Evolutionary conservation across 2,329 filamentous ascomycete genomes (phyloP).

Genomic region (Phaeosphaeria sp.): DNA sequence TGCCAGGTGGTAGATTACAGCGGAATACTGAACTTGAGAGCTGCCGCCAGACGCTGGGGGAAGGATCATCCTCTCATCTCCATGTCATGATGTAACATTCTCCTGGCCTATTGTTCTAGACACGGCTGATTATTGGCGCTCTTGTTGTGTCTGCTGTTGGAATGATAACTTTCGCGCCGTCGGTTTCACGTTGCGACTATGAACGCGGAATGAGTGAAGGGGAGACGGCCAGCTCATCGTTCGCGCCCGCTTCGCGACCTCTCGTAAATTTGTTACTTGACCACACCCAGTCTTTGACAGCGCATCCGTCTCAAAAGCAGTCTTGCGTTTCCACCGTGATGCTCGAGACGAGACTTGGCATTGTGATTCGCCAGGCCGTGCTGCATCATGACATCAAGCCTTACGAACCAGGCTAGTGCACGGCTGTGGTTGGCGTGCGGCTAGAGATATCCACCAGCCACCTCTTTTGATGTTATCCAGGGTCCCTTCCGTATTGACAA

Average conservation of each 20-base stretch:
- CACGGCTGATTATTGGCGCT: background rate
- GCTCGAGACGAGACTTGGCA: slow-evolving; percentile 9
- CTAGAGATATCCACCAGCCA: slow-evolving; percentile 28
- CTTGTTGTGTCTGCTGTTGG: background rate
- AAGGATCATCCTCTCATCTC: background rate
- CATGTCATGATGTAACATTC: background rate
- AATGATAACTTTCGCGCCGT: slow-evolving; percentile 1
- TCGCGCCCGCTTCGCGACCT: background rate
- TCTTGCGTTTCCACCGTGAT: slow-evolving; percentile 8
- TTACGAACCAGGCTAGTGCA: slow-evolving; percentile 10
- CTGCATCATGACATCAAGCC: slow-evolving; percentile 31
- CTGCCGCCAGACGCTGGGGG: background rate
- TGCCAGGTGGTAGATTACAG: background rate
- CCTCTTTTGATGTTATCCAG: slow-evolving; percentile 22
- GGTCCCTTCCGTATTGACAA: slow-evolving; percentile 16
- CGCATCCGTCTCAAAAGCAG: slow-evolving; percentile 19
- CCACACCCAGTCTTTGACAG: slow-evolving; percentile 15
- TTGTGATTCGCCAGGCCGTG: slow-evolving; percentile 23
- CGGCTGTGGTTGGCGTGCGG: slow-evolving; percentile 20
- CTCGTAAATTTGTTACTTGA: slow-evolving; percentile 18
- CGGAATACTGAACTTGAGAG: background rate
- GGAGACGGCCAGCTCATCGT: slow-evolving; percentile 1
- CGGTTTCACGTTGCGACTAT: slow-evolving; percentile 21
- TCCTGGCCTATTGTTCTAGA: background rate
- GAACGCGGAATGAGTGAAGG: slow-evolving; percentile 12